These are phyloP conservation scores for Lodderomyces theae DNA, from an alignment of 1,139 yeast species.

Conservation along the genomic window DNA sequence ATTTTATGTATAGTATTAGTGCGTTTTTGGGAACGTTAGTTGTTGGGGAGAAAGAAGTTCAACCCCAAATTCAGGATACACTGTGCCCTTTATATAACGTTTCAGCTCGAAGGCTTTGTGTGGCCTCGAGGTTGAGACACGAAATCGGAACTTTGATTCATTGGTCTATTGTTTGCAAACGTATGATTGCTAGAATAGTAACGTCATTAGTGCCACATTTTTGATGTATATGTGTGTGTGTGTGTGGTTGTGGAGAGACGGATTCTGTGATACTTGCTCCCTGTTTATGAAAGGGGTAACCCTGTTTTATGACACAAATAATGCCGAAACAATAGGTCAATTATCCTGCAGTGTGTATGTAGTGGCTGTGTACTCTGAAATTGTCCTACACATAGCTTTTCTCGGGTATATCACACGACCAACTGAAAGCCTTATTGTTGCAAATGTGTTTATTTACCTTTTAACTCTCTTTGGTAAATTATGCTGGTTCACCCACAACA, in stretches of 20 bases:
- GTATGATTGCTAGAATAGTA: background rate
- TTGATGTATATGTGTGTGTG: background rate
- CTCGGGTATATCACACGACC: background rate
- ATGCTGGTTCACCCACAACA: no score
- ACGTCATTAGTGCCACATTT: background rate
- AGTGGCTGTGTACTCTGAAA: slow-evolving; percentile 3
- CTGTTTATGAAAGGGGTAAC: slow-evolving; percentile 1
- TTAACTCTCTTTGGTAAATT: background rate
- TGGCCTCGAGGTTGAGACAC: background rate
- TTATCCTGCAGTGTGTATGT: no score
- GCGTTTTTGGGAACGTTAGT: background rate
- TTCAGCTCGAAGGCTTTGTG: background rate
- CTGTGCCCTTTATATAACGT: background rate
- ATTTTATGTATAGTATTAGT: background rate
- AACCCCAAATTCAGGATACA: background rate
- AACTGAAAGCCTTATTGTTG: background rate
- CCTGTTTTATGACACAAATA: background rate
- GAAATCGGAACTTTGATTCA: background rate
- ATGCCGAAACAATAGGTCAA: background rate
- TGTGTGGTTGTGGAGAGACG: no score
- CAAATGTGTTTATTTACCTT: background rate
- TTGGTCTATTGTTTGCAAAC: background rate
- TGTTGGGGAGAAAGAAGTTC: background rate
- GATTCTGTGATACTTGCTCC: no score
- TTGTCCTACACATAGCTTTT: no score